Evolutionary conservation across 345 rosid genomes (phyloP), one percentile per base, ranked within the genome.

Genomic region (Gossypium mustelinum): DNA sequence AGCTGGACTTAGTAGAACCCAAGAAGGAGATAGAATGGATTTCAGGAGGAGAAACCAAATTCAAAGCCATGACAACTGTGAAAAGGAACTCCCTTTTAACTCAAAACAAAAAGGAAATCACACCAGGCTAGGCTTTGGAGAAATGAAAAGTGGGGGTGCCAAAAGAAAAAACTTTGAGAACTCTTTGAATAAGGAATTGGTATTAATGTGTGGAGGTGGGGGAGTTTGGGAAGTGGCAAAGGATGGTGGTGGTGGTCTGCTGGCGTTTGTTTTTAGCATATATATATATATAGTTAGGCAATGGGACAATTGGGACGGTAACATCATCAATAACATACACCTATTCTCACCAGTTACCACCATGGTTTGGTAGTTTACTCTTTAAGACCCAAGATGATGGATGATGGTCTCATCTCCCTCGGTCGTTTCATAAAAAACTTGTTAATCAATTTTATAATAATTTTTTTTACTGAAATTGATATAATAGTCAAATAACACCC

Each of bases 21-120:
- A 91, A 75, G 93, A 91, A 89, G 77, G 92, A 89, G 41, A 85
- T 39, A 65, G 87, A 77, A 77, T 83, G 87, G 71, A 88, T 79
- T 68, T 91, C 97, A 73, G 89, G 79, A 8, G 92, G 87, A 43
- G 90, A 83, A 18, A 85, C 76, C 75, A 89, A 79, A 82, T 89
- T 94, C 56, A 94, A 84, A 27, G 97, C 89, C 97, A 90, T 92
- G 11, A 62, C 3, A 62, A 64, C 17, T n/a, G 29, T 27, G 61
- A 3, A 66, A 66, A 20, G 54, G 24, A 66, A 44, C 52, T 7
- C 3, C 17, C 10, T 47, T 47, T 47, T 13, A 24, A 68, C 71
- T 67, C 39, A 12, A 22, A 24, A 45, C 6, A 12, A 11, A 50
- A 48, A 27, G 9, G 20, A 14, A 48, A 48, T 8, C 11, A 18